Conservation (phyloP, 2,329 filamentous ascomycete species). For the Exutisphaerella laricina region DNA sequence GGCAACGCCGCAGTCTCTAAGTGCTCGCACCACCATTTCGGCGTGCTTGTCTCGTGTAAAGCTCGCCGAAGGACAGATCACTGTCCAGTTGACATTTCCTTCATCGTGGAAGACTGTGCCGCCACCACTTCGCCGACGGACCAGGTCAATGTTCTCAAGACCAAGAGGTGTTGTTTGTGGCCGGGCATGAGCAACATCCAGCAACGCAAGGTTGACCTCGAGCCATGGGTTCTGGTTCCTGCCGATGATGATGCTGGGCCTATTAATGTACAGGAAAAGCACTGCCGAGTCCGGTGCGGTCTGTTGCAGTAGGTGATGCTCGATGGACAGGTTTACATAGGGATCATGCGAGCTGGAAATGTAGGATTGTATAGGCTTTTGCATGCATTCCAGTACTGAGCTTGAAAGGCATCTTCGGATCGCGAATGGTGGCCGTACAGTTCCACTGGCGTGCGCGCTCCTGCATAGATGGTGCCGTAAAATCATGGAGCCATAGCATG, state of each 20-base stretch:
- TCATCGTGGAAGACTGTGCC: slow-evolving; percentile 91
- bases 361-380: slow-evolving; percentile 40
- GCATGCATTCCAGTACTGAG: slow-evolving; percentile 20
- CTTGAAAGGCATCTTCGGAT: slow-evolving; percentile 24
- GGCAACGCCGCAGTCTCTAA: slow-evolving; percentile 55
- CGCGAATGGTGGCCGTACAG: slow-evolving; percentile 7
- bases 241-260: slow-evolving; percentile 82
- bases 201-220: slow-evolving; percentile 68
- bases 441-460: slow-evolving; percentile 13
- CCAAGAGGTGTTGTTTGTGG: slow-evolving; percentile 34
- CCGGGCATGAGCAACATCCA: slow-evolving; percentile 42
- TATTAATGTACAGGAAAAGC: slow-evolving; percentile 83
- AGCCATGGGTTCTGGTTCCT: slow-evolving; percentile 98
- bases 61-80: slow-evolving; percentile 68
- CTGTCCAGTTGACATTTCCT: slow-evolving; percentile 92
- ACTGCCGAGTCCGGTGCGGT: slow-evolving; percentile 67
- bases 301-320: slow-evolving; percentile 79
- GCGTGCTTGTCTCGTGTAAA: slow-evolving; percentile 87
- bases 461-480: slow-evolving; percentile 21
- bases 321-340: slow-evolving; percentile 86
- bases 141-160: slow-evolving; percentile 53
- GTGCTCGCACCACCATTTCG: slow-evolving; percentile 83
- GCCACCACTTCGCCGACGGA: slow-evolving; percentile 80
- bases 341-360: slow-evolving; percentile 59
- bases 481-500: slow-evolving; percentile 28